These are phyloP conservation scores for Rostrohypoxylon terebratum DNA, from an alignment of 495 filamentous ascomycete genomes.

Conservation along the genomic window DNA sequence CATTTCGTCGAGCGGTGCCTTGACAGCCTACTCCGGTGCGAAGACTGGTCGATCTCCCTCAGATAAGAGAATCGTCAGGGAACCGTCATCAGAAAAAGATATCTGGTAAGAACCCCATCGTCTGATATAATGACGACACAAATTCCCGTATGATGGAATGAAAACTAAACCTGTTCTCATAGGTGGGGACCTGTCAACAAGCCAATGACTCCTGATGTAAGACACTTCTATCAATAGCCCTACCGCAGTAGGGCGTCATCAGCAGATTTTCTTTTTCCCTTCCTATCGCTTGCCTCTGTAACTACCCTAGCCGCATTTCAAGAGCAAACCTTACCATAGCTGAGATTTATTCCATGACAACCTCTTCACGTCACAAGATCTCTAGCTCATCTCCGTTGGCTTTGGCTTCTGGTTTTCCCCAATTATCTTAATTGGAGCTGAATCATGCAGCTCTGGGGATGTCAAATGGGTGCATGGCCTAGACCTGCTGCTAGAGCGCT, in stretches of 20 bases:
- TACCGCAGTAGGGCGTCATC: slow-evolving; percentile 6
- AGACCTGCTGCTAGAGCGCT: slow-evolving; percentile 31
- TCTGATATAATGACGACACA: slow-evolving; percentile 1
- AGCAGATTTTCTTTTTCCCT: slow-evolving; percentile 9
- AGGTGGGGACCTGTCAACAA: slow-evolving; percentile 90
- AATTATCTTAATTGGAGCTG: slow-evolving; percentile 16
- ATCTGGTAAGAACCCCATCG: slow-evolving; percentile 83
- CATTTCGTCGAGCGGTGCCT: slow-evolving; percentile 92
- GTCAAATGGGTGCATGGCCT: slow-evolving; percentile 28
- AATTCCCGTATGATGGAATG: not conserved
- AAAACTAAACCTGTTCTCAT: slow-evolving; percentile 21
- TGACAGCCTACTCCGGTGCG: slow-evolving; percentile 96
- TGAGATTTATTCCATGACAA: slow-evolving; percentile 19
- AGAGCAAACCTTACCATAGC: not conserved
- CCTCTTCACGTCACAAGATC: slow-evolving; percentile 28
- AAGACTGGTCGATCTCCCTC: slow-evolving; percentile 97
- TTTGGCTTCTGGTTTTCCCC: slow-evolving; percentile 21
- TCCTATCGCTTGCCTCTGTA: slow-evolving; percentile 15
- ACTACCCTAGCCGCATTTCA: not conserved
- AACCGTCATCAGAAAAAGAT: slow-evolving; percentile 86
- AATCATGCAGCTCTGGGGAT: slow-evolving; percentile 28
- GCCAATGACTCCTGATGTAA: slow-evolving; percentile 97
- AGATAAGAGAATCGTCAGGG: slow-evolving; percentile 97
- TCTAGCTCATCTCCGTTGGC: not conserved
- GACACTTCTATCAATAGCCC: slow-evolving; percentile 48